Evolutionary conservation across 345 rosid species (phyloP).

Genomic region (Lepidium aucheri): DNA sequence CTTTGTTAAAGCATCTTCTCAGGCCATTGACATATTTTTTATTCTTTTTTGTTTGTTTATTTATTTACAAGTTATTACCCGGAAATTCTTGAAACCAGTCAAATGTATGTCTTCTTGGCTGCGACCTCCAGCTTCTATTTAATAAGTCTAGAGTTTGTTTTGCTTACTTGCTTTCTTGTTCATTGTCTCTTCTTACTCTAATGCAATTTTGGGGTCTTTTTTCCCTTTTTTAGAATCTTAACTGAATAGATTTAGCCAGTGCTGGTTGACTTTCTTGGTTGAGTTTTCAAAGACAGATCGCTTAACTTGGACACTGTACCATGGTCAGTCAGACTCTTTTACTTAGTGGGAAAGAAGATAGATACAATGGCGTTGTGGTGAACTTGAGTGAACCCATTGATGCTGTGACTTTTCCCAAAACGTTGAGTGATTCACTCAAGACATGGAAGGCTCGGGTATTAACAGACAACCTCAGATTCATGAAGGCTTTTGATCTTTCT

Average conservation of each 20-base stretch:
- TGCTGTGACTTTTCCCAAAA: not conserved
- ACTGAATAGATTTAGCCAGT: not conserved
- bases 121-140: no score
- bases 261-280: not conserved
- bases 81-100: no score
- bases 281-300: not conserved
- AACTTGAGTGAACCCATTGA: not conserved
- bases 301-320: not conserved
- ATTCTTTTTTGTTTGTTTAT: no score
- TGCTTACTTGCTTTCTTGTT: no score
- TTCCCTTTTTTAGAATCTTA: not conserved
- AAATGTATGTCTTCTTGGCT: no score
- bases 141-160: no score
- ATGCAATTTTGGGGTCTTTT: not conserved
- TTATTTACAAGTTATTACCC: no score
- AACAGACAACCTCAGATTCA: not conserved
- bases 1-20: no score
- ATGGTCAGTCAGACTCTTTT: not conserved
- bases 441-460: not conserved
- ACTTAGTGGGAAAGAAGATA: not conserved
- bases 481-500: not conserved
- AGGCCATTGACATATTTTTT: no score
- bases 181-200: no score
- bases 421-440: not conserved
- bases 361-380: not conserved